phyloP scores from a whole-genome alignment of 2,329 filamentous ascomycete genomes.

The Blumeriella jaapii region DNA sequence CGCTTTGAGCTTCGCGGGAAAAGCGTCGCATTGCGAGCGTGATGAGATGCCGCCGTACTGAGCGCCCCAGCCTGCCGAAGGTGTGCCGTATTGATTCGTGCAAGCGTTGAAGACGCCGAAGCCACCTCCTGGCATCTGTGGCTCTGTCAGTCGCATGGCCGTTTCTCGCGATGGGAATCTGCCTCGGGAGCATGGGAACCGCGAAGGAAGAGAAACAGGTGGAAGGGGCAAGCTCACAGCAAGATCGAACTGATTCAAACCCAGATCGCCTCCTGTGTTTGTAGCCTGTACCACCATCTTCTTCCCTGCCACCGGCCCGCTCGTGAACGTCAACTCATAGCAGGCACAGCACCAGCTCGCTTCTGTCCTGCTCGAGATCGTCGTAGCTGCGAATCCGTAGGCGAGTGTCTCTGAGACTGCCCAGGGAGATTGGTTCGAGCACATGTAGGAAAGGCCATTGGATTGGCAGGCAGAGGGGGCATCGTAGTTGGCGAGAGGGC shows the following conservation, averaged over 20 bases:
- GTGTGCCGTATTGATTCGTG: slow-evolving; percentile 35
- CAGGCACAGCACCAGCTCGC: slow-evolving; percentile 55
- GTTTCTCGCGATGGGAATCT: too few relatives aligned
- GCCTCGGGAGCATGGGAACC: not conserved
- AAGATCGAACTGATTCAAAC: slow-evolving; percentile 47
- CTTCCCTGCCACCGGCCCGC: slow-evolving; percentile 43
- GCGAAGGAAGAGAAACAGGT: slow-evolving; percentile 23
- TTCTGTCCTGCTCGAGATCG: slow-evolving; percentile 43
- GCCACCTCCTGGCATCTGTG: slow-evolving; percentile 42
- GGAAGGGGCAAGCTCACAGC: slow-evolving; percentile 14
- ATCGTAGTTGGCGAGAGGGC: slow-evolving; percentile 38
- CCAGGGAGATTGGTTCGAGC: slow-evolving; percentile 51
- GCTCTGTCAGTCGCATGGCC: slow-evolving; percentile 35
- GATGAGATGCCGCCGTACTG: slow-evolving; percentile 38
- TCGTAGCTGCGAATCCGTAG: slow-evolving; percentile 51
- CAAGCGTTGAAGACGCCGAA: slow-evolving; percentile 45
- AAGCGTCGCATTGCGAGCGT: slow-evolving; percentile 32
- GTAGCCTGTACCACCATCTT: slow-evolving; percentile 53
- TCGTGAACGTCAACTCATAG: slow-evolving; percentile 40
- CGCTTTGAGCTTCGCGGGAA: slow-evolving; percentile 33
- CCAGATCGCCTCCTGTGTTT: slow-evolving; percentile 48
- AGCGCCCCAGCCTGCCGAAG: slow-evolving; percentile 32
- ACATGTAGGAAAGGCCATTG: slow-evolving; percentile 36
- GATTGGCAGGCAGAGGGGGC: slow-evolving; percentile 43
- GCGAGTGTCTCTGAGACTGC: slow-evolving; percentile 42